Conservation (phyloP, 2,329 filamentous ascomycete genomes). For the Magnaporthiopsis poae region DNA sequence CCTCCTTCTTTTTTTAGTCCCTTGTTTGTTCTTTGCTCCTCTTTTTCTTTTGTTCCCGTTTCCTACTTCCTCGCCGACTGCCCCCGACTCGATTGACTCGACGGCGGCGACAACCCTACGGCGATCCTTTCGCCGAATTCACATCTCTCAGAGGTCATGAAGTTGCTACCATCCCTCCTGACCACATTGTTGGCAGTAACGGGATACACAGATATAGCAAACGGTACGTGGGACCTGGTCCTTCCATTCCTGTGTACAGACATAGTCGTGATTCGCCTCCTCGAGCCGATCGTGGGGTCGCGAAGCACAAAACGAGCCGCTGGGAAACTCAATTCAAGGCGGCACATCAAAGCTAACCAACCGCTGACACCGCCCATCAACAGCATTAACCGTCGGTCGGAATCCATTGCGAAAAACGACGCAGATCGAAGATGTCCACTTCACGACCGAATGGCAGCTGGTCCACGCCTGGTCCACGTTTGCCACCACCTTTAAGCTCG, state of each 20-base stretch:
- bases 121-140: background rate
- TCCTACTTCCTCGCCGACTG: background rate
- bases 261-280: background rate
- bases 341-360: background rate
- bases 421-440: slow-evolving; percentile 61
- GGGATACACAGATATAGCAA: background rate
- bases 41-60: background rate
- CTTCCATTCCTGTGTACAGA: too few species aligned
- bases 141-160: slow-evolving; percentile 4
- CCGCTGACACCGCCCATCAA: background rate
- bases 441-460: slow-evolving; percentile 69
- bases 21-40: background rate
- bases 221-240: background rate
- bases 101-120: background rate
- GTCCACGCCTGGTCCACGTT: slow-evolving; percentile 75
- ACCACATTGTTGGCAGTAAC: slow-evolving; percentile 6
- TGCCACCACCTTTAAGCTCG: slow-evolving; percentile 70
- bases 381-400: slow-evolving; percentile 59
- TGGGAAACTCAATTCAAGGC: background rate
- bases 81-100: background rate
- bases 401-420: slow-evolving; percentile 69
- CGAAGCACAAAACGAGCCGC: background rate
- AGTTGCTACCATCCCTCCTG: slow-evolving; percentile 7
- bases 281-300: background rate
- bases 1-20: background rate